Base-by-base conservation (phyloP, 768 basidiomycete genomes). In the Xerocomellus amylosporus region DNA sequence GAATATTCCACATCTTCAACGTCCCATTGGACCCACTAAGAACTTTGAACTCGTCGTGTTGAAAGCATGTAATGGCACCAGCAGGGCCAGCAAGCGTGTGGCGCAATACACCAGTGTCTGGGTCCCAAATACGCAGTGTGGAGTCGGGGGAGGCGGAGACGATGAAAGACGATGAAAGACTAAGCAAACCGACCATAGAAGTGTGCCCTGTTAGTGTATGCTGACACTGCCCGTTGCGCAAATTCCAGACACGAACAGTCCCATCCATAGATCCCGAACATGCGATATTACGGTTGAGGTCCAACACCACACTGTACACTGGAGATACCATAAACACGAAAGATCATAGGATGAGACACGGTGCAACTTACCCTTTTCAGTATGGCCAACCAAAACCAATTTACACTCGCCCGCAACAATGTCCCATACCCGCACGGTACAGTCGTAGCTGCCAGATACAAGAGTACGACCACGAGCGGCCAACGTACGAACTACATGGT, bases 51-150 rank as follows among this genome's bases (percentile, higher is more conserved):
- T 98, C 95, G 69, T 98, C 96, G 62, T 97, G 94, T 71, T 96
- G 93, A 79, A 98, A 98, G 74, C 96, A 99, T 17, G 97, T 98
- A 61, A 99, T 98, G n/a, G 96, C 94, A 20, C 95, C 96, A 7
- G 88, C 89, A 69, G 98, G 96, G 1, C 90, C 93, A 4, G 87
- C 86, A 30, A 99, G 81, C 0, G 87, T 86, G 60, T 94, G 88
- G 37, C 82, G 84, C 30, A 91, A 77, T 54, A 86, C 85, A 51
- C 93, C 92, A 1, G 83, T 83, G 36, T 87, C 84, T 2, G 94
- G 90, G 65, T 98, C 88, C 96, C 96, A 98, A 40, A 98, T 83
- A 8, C 95, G 86, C 8, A 99, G 76, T 0, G 94, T 96, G 22
- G 93, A 93, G 69, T 99, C 96, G 19, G 96, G 97, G 0, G 97